Conservation (phyloP, 495 filamentous ascomycete species). For the Neurospora sp. region DNA sequence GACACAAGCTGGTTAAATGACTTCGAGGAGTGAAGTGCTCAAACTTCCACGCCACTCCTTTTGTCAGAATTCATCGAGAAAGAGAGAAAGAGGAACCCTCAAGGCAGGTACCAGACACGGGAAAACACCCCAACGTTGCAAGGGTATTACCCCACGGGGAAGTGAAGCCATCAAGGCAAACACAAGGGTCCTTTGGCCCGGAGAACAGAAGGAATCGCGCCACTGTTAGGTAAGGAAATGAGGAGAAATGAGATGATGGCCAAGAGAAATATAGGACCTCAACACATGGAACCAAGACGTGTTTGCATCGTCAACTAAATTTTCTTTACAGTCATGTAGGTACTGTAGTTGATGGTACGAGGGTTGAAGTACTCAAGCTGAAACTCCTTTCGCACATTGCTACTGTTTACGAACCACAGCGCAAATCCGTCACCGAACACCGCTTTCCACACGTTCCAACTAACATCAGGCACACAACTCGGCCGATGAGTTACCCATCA, state of each 20-base stretch:
- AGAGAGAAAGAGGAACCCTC: not conserved
- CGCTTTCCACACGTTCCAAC: too few species aligned
- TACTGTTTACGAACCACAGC: not conserved
- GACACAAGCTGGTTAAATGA: too few species aligned
- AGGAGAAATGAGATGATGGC: not conserved
- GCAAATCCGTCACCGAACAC: not conserved
- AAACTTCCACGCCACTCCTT: too few species aligned
- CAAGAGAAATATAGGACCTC: not conserved
- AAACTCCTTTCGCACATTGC: not conserved
- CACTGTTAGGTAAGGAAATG: not conserved
- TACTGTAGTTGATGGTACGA: too few species aligned
- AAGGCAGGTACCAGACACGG: not conserved
- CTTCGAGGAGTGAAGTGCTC: too few species aligned
- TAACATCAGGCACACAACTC: too few species aligned
- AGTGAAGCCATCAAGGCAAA: not conserved
- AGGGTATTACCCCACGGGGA: not conserved
- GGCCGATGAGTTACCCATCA: too few species aligned
- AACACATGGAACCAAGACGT: not conserved
- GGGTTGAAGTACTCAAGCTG: too few species aligned
- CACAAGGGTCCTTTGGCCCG: not conserved
- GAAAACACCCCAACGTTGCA: not conserved
- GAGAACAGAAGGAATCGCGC: not conserved
- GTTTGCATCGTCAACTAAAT: too few species aligned
- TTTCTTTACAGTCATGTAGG: too few species aligned
- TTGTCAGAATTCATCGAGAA: too few species aligned